Percentiles rank a stretch among this genome's conserved stretches.
Evolutionary conservation across 441 rosid genomes (phyloP).

Genomic region (Pelargonium australe): DNA sequence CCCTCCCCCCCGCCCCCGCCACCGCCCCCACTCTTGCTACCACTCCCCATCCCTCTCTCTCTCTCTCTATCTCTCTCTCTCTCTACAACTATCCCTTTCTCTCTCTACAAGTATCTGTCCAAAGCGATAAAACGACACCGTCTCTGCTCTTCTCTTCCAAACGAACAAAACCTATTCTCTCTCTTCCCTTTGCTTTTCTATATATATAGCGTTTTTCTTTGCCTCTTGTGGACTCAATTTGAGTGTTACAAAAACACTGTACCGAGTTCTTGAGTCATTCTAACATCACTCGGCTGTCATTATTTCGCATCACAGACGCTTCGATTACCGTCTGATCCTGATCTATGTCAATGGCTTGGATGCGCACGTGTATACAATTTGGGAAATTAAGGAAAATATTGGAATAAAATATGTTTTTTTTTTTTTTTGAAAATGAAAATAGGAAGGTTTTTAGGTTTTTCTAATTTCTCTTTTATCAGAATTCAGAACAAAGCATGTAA

Average conservation of each 20-base stretch:
- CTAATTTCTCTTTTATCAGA: too few relatives aligned
- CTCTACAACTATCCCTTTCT: constrained; percentile 10
- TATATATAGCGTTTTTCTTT: background rate
- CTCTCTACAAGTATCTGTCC: background rate
- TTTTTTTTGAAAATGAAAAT: too few relatives aligned
- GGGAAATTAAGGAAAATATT: too few relatives aligned
- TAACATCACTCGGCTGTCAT: background rate
- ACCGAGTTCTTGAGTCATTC: background rate
- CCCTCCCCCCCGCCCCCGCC: constrained; percentile 18
- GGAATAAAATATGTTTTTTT: too few relatives aligned
- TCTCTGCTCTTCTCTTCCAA: background rate
- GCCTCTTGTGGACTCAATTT: constrained; percentile 2
- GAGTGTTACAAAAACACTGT: constrained; percentile 3
- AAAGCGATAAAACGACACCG: constrained; percentile 1
- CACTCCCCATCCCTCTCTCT: constrained; percentile 27
- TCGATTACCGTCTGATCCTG: background rate
- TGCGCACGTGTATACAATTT: background rate
- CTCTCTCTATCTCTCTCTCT: background rate
- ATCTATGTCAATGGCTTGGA: background rate
- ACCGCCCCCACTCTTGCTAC: constrained; percentile 19
- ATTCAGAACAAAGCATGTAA: too few relatives aligned
- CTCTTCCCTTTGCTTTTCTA: background rate
- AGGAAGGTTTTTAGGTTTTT: too few relatives aligned
- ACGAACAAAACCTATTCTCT: background rate
- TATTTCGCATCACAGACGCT: background rate